A percentile compares a stretch with the other conserved stretches of the same genome.
Conservation (phyloP, 2,329 filamentous ascomycete genomes). For the Lasiodiplodia hormozganensis region DNA sequence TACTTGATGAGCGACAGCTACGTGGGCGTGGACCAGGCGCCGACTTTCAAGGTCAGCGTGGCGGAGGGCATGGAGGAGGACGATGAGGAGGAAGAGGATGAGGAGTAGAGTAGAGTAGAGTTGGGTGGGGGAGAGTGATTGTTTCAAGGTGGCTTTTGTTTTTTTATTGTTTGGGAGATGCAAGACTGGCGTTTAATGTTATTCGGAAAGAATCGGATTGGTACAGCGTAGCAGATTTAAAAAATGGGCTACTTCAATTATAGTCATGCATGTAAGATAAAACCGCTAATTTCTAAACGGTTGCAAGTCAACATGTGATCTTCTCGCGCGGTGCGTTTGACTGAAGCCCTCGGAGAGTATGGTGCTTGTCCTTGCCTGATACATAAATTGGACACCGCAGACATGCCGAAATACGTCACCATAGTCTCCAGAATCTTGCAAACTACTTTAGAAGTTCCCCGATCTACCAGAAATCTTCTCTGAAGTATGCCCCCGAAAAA, state of each 20-base stretch:
- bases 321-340: background rate
- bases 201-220: background rate
- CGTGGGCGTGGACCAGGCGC: constrained; percentile 94
- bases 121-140: too few relatives aligned
- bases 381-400: too few relatives aligned
- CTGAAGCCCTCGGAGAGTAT: too few relatives aligned
- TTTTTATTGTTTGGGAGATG: background rate
- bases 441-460: background rate
- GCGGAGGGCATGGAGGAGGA: constrained; percentile 96
- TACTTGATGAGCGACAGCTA: constrained; percentile 98
- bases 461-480: background rate
- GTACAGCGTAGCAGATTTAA: background rate
- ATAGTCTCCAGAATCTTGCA: background rate
- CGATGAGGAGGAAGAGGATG: constrained; percentile 72
- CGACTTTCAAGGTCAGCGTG: constrained; percentile 82
- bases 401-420: background rate
- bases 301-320: background rate
- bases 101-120: constrained; percentile 20
- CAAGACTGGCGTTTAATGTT: background rate
- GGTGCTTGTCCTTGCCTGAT: too few relatives aligned
- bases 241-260: background rate
- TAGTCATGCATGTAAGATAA: background rate
- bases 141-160: background rate
- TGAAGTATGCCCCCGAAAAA: background rate
- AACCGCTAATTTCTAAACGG: background rate